Base-by-base conservation (phyloP, 140 eudicot genomes). In the Senecio squalidus region DNA sequence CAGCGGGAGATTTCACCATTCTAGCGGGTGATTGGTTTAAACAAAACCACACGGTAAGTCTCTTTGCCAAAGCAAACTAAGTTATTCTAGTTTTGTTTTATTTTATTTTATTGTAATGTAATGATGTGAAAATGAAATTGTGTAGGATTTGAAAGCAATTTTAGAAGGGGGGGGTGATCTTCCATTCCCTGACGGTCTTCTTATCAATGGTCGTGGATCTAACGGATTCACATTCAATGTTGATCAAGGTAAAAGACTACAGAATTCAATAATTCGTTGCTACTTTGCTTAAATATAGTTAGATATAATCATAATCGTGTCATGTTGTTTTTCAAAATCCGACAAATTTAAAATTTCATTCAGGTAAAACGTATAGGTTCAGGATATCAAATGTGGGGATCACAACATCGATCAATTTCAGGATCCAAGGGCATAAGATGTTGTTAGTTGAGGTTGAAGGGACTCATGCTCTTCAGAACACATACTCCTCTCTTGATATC, bases 1-100 rank as follows among this genome's bases (percentile, higher is more conserved):
- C 94, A 0, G 74, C 81, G 0, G 94, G 74, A 20, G 94, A 84
- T 33, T 84, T 48, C 51, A 70, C 81, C 36, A 61, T 84, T 26
- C 74, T 84, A 2, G 78, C 76, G 3, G 94, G 94, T 15, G 94
- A 84, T 38, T 84, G 94, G 94, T 84, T 77, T 64, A 81, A 81
- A 68, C 75, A 65, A 62, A 84, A 81, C 23, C 94, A 84, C 75
- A 81, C 83, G 0, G 94, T 84, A 69, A 67, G 84, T 70, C 11
- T 3, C 24, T 26, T 20, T n/a, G 18, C 6, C 13, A 40, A 59
- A 16, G 1, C 14, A 0, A 16, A 13, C n/a, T 16, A 6, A 5
- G 7, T 6, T 46, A 46, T 0, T 17, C 14, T 6, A 13, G 11
- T 7, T 38, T 15, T 15, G 55, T 40, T 39, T n/a, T 27, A 8